These are phyloP conservation scores for Coccomyxa subellipsoidea DNA, from an alignment of 163 green algal species.

Conservation along the genomic window DNA sequence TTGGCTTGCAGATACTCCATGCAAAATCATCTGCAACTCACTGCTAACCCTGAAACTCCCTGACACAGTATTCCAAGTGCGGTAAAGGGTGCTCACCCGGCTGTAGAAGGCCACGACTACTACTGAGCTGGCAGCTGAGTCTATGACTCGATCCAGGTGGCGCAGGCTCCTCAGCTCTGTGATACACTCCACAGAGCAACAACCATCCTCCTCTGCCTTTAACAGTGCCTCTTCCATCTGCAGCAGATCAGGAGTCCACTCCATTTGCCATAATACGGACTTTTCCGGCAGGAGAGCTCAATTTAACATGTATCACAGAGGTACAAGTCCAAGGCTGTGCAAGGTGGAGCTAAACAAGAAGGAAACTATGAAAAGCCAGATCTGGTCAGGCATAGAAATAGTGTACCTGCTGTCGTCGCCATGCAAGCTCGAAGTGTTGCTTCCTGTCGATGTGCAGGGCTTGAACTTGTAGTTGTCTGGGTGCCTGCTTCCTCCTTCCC, in stretches of 20 bases:
- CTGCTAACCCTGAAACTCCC: too few relatives aligned
- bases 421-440: constrained; percentile 14
- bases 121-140: background rate
- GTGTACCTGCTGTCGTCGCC: constrained; percentile 8
- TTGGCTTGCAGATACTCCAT: too few relatives aligned
- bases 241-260: background rate
- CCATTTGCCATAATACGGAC: too few relatives aligned
- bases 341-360: background rate
- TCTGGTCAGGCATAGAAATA: background rate
- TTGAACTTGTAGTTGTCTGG: background rate
- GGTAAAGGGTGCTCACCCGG: background rate
- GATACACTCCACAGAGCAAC: background rate
- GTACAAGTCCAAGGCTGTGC: background rate
- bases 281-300: too few relatives aligned
- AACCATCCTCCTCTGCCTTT: background rate
- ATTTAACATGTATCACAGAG: background rate
- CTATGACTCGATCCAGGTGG: background rate
- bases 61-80: background rate
- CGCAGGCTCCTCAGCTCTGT: constrained; percentile 5
- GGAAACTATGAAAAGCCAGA: too few relatives aligned
- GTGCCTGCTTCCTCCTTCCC: background rate
- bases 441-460: constrained; percentile 16
- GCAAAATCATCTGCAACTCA: too few relatives aligned
- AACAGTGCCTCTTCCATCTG: background rate
- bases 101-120: constrained; percentile 20